Conservation (phyloP, 176 grass and related monocot species). For the Eleusine indica region DNA sequence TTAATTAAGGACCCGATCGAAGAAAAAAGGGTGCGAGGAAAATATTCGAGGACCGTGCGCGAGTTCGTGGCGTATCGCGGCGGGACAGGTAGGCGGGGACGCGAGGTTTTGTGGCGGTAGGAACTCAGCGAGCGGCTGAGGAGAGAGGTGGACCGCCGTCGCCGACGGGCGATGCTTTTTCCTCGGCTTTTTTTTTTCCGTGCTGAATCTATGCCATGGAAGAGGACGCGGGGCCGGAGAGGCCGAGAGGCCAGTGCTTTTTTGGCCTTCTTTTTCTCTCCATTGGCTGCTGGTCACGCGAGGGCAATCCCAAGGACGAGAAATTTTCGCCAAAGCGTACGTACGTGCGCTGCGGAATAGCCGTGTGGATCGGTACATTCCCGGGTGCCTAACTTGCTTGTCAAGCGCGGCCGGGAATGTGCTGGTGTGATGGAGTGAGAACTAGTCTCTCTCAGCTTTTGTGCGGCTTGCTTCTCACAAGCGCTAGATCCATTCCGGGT, state of each 20-base stretch:
- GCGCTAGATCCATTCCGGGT: background rate
- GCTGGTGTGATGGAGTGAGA: background rate
- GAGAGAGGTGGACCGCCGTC: background rate
- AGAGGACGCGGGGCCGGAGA: background rate
- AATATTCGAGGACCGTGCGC: conserved; percentile 35
- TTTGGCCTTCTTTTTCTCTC: background rate
- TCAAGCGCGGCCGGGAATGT: conserved; percentile 17
- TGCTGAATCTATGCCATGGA: conserved; percentile 16
- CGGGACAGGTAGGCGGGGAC: conserved; percentile 14
- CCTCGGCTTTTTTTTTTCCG: conserved; percentile 5
- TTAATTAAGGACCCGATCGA: background rate
- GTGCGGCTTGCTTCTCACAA: background rate
- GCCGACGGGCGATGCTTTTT: conserved; percentile 5
- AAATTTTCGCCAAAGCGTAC: conserved; percentile 18
- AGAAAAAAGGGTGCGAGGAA: background rate
- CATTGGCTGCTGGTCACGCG: conserved; percentile 1
- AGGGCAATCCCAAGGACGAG: background rate
- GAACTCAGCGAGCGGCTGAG: conserved; percentile 16
- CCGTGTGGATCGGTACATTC: conserved; percentile 26
- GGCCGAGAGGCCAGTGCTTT: conserved; percentile 18
- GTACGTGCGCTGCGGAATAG: background rate
- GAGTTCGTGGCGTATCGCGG: conserved; percentile 38
- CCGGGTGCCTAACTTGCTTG: background rate
- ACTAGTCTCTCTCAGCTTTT: background rate
- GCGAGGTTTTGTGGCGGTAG: background rate